phyloP scores from a whole-genome alignment of 495 filamentous ascomycete genomes.

The Trichoderma orchidacearum region DNA sequence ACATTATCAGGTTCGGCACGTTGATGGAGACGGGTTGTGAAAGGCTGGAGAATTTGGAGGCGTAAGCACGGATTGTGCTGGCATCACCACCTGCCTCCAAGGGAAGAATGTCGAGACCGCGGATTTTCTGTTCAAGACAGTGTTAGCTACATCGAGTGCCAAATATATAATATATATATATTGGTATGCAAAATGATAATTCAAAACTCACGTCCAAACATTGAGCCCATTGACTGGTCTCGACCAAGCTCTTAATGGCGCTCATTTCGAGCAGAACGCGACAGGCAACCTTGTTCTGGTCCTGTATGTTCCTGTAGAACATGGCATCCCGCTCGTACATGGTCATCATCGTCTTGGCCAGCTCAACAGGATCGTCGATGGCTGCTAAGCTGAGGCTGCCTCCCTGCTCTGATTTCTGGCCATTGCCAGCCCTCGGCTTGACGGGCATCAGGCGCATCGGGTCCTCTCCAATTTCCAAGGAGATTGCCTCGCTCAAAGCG shows the following conservation, averaged over 20 bases:
- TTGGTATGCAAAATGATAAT: constrained; percentile 1
- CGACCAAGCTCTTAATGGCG: constrained; percentile 58
- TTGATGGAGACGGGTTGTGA: constrained; percentile 69
- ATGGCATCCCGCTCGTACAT: constrained; percentile 68
- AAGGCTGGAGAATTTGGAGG: constrained; percentile 61
- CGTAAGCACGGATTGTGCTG: constrained; percentile 54
- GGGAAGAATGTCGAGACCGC: constrained; percentile 60
- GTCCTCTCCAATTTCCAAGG: constrained; percentile 66
- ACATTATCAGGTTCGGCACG: constrained; percentile 78
- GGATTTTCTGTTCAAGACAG: constrained; percentile 46
- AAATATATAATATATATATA: not conserved
- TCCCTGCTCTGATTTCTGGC: constrained; percentile 18
- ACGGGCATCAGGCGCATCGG: constrained; percentile 63
- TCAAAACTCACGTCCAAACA: constrained; percentile 64
- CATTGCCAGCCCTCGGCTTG: constrained; percentile 42
- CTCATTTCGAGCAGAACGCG: constrained; percentile 63
- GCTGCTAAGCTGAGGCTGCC: constrained; percentile 70
- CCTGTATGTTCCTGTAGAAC: constrained; percentile 54
- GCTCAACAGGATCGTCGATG: constrained; percentile 69
- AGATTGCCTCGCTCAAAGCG: constrained; percentile 75
- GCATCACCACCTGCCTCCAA: constrained; percentile 57
- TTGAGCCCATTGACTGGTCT: constrained; percentile 55
- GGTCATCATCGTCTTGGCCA: constrained; percentile 65
- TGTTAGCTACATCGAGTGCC: constrained; percentile 4
- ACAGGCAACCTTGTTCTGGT: constrained; percentile 54